Evolutionary conservation across 768 basidiomycete genomes (phyloP).

Genomic region (Lentinula detonsa): DNA sequence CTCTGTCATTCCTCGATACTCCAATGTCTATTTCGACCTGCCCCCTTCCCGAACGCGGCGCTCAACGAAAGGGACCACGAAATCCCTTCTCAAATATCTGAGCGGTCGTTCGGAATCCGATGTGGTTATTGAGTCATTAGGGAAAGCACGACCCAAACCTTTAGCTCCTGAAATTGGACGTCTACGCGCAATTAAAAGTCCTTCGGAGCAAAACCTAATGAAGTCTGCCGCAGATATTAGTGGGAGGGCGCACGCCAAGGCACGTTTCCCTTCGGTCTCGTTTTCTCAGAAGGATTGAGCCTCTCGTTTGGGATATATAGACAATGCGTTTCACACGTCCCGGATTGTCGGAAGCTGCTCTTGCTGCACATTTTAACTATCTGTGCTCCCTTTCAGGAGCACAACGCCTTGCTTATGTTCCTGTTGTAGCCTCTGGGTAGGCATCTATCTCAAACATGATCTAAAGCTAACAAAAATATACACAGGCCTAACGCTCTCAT

Average conservation of each 20-base stretch:
- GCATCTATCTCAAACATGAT: constrained; percentile 10
- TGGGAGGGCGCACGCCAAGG: constrained; percentile 78
- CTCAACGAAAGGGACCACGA: constrained; percentile 34
- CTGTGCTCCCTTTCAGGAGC: constrained; percentile 73
- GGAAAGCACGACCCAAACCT: constrained; percentile 35
- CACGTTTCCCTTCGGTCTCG: constrained; percentile 20
- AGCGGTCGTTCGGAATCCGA: constrained; percentile 33
- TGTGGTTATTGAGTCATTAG: constrained; percentile 51
- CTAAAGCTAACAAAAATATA: background rate
- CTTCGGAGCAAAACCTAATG: constrained; percentile 75
- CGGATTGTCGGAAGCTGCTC: constrained; percentile 49
- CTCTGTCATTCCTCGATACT: constrained; percentile 40
- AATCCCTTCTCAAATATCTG: constrained; percentile 52
- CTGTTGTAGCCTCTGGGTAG: constrained; percentile 93
- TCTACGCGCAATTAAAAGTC: constrained; percentile 75
- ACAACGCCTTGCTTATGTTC: constrained; percentile 92
- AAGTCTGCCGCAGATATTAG: constrained; percentile 84
- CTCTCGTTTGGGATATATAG: constrained; percentile 26
- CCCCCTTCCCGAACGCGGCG: constrained; percentile 22
- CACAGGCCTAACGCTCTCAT: constrained; percentile 77
- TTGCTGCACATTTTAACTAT: constrained; percentile 89
- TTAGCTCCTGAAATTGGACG: constrained; percentile 67
- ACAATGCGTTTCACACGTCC: constrained; percentile 75
- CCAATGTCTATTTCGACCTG: constrained; percentile 50
- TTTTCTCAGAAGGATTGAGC: background rate